Evolutionary conservation across 2,329 filamentous ascomycete genomes (phyloP).

Genomic region (Pestalotiopsis sp.): DNA sequence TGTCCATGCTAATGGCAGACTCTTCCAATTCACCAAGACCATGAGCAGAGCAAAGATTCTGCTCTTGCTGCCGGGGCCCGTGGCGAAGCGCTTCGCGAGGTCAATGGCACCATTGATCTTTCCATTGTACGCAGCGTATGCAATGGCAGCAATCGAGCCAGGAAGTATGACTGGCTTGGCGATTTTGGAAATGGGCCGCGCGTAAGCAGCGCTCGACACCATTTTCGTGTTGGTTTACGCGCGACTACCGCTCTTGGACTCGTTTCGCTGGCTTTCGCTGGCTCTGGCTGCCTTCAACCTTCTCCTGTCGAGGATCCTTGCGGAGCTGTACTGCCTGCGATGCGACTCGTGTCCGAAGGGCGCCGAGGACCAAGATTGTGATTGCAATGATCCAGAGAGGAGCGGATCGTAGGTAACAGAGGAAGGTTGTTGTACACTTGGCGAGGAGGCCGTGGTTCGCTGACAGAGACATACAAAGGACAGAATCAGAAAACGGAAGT

Average conservation of each 20-base stretch:
- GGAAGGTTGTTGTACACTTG: slow-evolving; percentile 44
- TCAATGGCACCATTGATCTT: slow-evolving; percentile 39
- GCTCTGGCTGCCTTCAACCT: background rate
- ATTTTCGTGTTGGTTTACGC: slow-evolving; percentile 16
- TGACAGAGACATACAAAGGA: slow-evolving; percentile 27
- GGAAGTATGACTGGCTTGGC: slow-evolving; percentile 45
- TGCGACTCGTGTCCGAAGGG: slow-evolving; percentile 32
- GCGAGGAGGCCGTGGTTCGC: slow-evolving; percentile 31
- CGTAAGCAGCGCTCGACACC: slow-evolving; percentile 27
- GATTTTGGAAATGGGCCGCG: slow-evolving; percentile 21
- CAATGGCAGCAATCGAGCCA: slow-evolving; percentile 41
- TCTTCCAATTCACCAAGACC: slow-evolving; percentile 71
- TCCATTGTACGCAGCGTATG: slow-evolving; percentile 47
- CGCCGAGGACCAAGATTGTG: slow-evolving; percentile 36
- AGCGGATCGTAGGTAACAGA: slow-evolving; percentile 42
- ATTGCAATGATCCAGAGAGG: slow-evolving; percentile 47
- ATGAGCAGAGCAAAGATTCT: slow-evolving; percentile 58
- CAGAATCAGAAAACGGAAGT: background rate
- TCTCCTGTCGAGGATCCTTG: slow-evolving; percentile 10
- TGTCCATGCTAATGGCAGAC: slow-evolving; percentile 75
- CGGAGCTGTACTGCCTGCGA: slow-evolving; percentile 7
- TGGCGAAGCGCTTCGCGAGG: slow-evolving; percentile 47
- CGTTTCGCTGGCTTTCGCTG: background rate
- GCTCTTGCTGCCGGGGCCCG: slow-evolving; percentile 55
- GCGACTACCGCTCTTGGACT: background rate